A percentile compares a stretch with the other conserved stretches of the same genome.
phyloP scores from a whole-genome alignment of 2,329 filamentous ascomycete genomes.

The Diaporthe sp. region DNA sequence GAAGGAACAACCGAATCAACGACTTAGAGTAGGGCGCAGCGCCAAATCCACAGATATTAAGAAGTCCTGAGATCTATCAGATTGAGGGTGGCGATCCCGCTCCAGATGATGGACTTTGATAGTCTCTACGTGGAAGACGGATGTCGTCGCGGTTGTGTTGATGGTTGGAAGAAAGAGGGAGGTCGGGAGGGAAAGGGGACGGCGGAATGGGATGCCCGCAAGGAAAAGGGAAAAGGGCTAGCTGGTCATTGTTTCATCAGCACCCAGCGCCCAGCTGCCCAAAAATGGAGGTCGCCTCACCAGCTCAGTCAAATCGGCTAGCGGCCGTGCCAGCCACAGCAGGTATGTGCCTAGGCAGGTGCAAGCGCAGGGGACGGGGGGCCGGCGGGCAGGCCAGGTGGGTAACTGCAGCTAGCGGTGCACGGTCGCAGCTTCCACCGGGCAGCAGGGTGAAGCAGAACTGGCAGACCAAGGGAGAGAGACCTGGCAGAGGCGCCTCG shows the following conservation, averaged over 20 bases:
- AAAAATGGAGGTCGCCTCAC: constrained; percentile 25
- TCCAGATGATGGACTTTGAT: constrained; percentile 27
- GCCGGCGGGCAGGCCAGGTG: not conserved
- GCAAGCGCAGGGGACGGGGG: not conserved
- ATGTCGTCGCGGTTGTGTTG: constrained; percentile 40
- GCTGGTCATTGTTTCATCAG: constrained; percentile 36
- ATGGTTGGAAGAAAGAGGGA: constrained; percentile 43
- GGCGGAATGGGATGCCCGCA: constrained; percentile 22
- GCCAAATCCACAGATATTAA: constrained; percentile 28
- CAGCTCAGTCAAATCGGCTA: constrained; percentile 29
- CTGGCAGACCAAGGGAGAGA: constrained; percentile 7
- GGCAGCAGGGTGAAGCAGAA: not conserved
- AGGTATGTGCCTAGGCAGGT: constrained; percentile 3
- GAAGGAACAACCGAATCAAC: constrained; percentile 34
- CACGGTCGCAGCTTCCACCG: constrained; percentile 12
- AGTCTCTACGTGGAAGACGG: constrained; percentile 35
- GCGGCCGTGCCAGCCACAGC: constrained; percentile 23
- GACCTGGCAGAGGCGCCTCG: constrained; percentile 6
- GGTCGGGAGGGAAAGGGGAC: constrained; percentile 42
- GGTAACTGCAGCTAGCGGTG: not conserved
- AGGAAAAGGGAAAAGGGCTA: constrained; percentile 36
- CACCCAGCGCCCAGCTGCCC: constrained; percentile 33
- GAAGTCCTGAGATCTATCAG: constrained; percentile 26
- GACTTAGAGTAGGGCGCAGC: constrained; percentile 25
- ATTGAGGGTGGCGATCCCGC: constrained; percentile 15